Base-by-base conservation (phyloP, 2,329 filamentous ascomycete genomes). In the Colletotrichum ledebouriae region DNA sequence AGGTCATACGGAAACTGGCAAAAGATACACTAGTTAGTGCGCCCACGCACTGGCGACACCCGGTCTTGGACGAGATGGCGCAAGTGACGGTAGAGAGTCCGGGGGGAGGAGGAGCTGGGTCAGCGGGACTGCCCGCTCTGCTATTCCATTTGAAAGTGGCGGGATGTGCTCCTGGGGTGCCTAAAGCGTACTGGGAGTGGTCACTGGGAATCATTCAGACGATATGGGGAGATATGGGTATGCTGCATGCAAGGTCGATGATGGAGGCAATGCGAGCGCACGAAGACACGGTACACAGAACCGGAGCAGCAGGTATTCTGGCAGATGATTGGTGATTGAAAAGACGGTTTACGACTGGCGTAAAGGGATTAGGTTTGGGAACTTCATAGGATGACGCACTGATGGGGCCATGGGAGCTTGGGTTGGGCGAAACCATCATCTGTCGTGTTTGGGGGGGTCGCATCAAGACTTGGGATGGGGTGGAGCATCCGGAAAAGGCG, bases 1-100 rank as follows among this genome's bases (percentile, higher is more conserved):
- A 73, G 20, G 76, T 73, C 3, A 78, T 86, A 22, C 73, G 73
- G 37, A 76, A 75, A 13, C 73, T 84, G 20, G 81, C 82, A 1
- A 78, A 80, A 37, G 84, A 85, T 46, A 80, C 77, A 2, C 77
- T 87, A 0, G 75, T 81, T 33, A 85, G 84, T 64, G 78, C 80
- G 3, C 82, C 85, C 5, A 82, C 81, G 9, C 83, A 86, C 69
- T 87, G 85, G 82, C 82, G 83, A 22, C 85, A 87, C 59, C 85
- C 85, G 6, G 73, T 77, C 3, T 75, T 86, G 4, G 73, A 75
- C 15, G 75, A 82, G 37, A 79, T 78, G 58, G 76, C 77, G 41
- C 76, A 75, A 2, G 72, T 75, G 57, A 75, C 73, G 37, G 76
- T 82, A 12, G 78, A 79, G 59, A 76, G 79, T 44, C 57, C 76